Conservation (phyloP, 2,329 filamentous ascomycete species). For the Monosporascus sp. region DNA sequence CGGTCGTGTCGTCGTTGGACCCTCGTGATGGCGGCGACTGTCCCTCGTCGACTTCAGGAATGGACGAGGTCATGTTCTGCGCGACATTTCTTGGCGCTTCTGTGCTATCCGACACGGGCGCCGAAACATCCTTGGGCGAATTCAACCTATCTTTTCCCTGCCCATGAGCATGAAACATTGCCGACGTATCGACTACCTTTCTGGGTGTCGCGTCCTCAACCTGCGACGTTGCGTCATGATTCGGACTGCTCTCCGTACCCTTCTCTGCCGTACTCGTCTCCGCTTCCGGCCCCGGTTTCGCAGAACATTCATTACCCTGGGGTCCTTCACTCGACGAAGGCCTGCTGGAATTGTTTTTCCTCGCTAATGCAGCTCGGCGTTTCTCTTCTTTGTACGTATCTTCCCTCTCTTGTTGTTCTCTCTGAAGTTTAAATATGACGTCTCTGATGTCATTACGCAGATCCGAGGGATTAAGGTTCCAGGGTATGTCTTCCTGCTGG, state of each 20-base stretch:
- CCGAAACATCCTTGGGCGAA: neutral
- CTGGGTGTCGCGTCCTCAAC: neutral
- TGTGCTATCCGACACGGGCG: neutral
- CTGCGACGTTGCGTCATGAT: neutral
- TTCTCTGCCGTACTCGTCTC: neutral
- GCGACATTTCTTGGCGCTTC: neutral
- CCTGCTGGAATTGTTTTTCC: slow-evolving; percentile 7
- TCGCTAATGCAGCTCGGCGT: slow-evolving; percentile 13
- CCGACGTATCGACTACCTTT: neutral
- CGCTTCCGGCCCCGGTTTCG: neutral
- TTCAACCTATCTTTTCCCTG: neutral
- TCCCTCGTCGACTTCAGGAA: neutral
- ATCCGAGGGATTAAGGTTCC: slow-evolving; percentile 50
- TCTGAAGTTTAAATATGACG: slow-evolving; percentile 58
- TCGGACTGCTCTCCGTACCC: neutral
- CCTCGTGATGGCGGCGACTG: neutral
- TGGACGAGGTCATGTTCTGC: neutral
- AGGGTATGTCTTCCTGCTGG: slow-evolving; percentile 44
- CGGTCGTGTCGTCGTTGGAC: neutral
- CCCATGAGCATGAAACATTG: neutral
- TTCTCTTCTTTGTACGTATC: slow-evolving; percentile 32
- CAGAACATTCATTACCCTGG: neutral
- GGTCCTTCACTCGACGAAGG: neutral
- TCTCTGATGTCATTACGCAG: slow-evolving; percentile 63
- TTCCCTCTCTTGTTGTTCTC: slow-evolving; percentile 44